phyloP scores from a whole-genome alignment of 2,329 filamentous ascomycete species.

The Dothistroma septosporum region DNA sequence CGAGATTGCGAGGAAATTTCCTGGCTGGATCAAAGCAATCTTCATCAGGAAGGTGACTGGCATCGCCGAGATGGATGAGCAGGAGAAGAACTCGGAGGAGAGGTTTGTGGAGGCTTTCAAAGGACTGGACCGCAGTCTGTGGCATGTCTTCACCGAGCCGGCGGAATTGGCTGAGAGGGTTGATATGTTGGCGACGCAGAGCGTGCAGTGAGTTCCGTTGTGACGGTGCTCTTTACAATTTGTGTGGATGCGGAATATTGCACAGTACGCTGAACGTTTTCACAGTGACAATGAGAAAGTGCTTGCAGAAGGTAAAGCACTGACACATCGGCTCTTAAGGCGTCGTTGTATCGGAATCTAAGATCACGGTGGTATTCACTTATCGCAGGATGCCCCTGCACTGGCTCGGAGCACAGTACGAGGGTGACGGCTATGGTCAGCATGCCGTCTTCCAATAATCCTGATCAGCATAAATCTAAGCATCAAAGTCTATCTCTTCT shows the following conservation, averaged over 20 bases:
- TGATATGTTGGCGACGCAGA: conserved; percentile 28
- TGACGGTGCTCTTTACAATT: background rate
- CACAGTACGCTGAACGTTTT: background rate
- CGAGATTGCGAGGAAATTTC: conserved; percentile 64
- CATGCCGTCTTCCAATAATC: background rate
- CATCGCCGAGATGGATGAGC: conserved; percentile 66
- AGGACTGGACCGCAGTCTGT: conserved; percentile 63
- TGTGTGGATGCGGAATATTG: background rate
- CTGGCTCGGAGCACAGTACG: background rate
- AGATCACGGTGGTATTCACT: background rate
- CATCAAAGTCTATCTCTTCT: background rate
- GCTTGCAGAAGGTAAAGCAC: background rate
- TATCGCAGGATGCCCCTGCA: background rate
- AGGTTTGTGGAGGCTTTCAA: conserved; percentile 82
- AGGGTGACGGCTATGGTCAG: background rate
- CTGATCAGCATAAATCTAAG: background rate
- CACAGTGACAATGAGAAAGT: background rate
- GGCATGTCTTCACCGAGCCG: conserved; percentile 80
- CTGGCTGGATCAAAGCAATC: conserved; percentile 76
- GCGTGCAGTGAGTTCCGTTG: conserved; percentile 13
- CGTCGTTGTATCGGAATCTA: background rate
- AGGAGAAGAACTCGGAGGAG: conserved; percentile 61
- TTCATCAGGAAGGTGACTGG: conserved; percentile 81
- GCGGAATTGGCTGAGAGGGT: conserved; percentile 53
- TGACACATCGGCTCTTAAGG: background rate